Base-by-base conservation (phyloP, 805 yeast genomes). In the Pichia pseudocactophila region DNA sequence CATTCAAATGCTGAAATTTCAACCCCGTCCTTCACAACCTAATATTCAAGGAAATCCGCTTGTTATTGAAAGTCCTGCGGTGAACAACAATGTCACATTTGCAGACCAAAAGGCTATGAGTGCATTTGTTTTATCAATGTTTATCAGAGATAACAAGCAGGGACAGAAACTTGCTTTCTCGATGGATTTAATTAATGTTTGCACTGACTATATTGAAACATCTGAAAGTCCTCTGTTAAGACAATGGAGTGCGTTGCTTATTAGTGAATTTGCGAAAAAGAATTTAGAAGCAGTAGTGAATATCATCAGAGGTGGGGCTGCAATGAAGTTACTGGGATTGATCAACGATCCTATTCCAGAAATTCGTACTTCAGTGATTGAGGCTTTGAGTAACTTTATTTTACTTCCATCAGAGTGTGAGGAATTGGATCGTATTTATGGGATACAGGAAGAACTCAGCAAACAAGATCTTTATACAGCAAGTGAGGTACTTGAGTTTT, bases 61-160 rank as follows among this genome's bases (percentile, higher is more conserved):
- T 9, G 42, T 44, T 39, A 59, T 40, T 39, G 56, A 36, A 50
- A 56, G 46, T 55, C 57, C 66, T 5, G 65, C 69, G 28, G 60
- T 72, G 30, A 74, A 73, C 18, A 51, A 45, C 36, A 45, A 45
- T 28, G 44, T 51, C 25, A 51, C 54, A 8, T 76, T 78, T 42
- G 87, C 82, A 52, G 95, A 87, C 52, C 96, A 90, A 56, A 81
- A 87, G 57, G 97, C 97, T 0, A 85, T 90, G 86, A 83, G 97
- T 63, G 94, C 95, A 0, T 86, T 92, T 56, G 87, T 92, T 15
- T 65, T 90, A 22, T 74, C 96, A 0, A 70, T 89, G 47, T 90
- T 92, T 63, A 82, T 88, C 34, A 74, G 84, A 47, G 94, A 84
- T 38, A 85, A 78, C 61, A 74, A 74, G 37, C 73, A 75, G 44